Evolutionary conservation across 169 alveolate species (phyloP).

Genomic region (Plasmodium chabaudi): DNA sequence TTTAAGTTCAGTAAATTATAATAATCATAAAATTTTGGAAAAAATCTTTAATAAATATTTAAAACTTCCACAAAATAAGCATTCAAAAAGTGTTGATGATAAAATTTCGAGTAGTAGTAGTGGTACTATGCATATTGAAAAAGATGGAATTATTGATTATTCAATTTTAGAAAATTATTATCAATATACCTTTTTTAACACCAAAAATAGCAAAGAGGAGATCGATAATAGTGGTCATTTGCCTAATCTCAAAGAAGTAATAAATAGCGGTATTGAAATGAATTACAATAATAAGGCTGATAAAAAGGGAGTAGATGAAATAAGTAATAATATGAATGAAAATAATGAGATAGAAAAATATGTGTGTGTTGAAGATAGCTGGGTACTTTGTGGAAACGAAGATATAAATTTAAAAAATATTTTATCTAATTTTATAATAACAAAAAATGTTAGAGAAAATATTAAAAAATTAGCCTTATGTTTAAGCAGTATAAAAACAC

Average conservation of each 20-base stretch:
- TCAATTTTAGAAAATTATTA: conserved; percentile 32
- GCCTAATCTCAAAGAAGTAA: neutral
- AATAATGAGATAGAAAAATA: conserved; percentile 59
- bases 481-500: conserved; percentile 94
- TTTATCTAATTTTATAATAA: conserved; percentile 89
- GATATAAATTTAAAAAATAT: conserved; percentile 32
- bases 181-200: conserved; percentile 22
- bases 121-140: conserved; percentile 46
- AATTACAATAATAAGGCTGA: conserved; percentile 1
- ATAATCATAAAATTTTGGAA: conserved; percentile 27
- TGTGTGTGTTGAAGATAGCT: conserved; percentile 70
- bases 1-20: conserved; percentile 27
- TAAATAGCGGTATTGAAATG: neutral
- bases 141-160: conserved; percentile 42
- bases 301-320: neutral
- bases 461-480: conserved; percentile 93
- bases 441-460: conserved; percentile 91
- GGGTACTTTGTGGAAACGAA: conserved; percentile 70
- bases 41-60: conserved; percentile 67
- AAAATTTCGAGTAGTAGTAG: neutral
- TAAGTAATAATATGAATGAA: conserved; percentile 21
- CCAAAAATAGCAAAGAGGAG: conserved; percentile 3
- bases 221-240: neutral
- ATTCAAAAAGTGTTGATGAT: neutral
- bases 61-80: neutral